Conservation (phyloP, 2,329 filamentous ascomycete species). For the Podosphaera fusca region DNA sequence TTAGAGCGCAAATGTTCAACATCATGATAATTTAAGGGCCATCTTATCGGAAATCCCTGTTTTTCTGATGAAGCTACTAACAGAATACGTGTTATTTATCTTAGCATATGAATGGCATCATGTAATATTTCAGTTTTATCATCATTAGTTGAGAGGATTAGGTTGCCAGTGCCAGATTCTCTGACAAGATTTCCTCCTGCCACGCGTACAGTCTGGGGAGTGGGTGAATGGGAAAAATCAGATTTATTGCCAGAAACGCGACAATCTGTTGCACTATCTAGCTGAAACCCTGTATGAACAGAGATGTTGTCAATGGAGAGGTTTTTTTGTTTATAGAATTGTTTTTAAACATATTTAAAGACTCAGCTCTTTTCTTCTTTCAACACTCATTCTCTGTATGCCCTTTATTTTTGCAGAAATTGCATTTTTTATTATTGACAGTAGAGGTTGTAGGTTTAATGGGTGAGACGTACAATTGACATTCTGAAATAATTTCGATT, state of each 20-base stretch:
- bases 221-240: too few species aligned
- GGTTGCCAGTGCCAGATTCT: background rate
- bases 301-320: background rate
- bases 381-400: background rate
- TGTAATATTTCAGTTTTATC: background rate
- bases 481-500: too few species aligned
- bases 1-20: too few species aligned
- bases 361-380: background rate
- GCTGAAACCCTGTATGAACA: background rate
- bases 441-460: too few species aligned
- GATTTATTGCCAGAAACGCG: too few species aligned
- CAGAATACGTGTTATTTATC: too few species aligned
- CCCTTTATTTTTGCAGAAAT: too few species aligned
- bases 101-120: background rate
- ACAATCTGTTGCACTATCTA: background rate
- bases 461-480: too few species aligned
- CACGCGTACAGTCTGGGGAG: background rate
- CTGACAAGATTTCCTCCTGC: background rate
- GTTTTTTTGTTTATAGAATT: background rate
- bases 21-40: too few species aligned
- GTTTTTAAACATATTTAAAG: background rate
- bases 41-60: too few species aligned
- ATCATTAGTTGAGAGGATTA: background rate
- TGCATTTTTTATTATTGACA: too few species aligned
- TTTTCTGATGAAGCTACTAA: too few species aligned